Conservation (phyloP, 176 grass and related monocot genomes). For the Ensete glaucum region DNA sequence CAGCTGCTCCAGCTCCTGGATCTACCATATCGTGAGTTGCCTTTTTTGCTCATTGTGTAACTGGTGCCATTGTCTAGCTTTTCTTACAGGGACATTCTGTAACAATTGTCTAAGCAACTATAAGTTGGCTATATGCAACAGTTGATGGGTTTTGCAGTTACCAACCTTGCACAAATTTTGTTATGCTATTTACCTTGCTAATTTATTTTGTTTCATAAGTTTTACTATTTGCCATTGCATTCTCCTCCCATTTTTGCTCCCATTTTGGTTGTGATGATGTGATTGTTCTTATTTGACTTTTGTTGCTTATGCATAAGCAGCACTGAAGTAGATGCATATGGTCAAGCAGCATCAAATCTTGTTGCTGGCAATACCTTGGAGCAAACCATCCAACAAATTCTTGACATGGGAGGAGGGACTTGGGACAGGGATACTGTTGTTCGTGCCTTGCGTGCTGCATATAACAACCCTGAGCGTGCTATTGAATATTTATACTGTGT, state of each 20-base stretch:
- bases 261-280: not conserved
- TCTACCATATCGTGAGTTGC: slow-evolving; percentile 44
- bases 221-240: not conserved
- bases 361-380: slow-evolving; percentile 64
- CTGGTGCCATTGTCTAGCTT: not conserved
- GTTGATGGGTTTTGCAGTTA: not conserved
- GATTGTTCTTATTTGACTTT: too few relatives aligned
- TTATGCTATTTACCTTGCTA: too few relatives aligned
- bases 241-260: not conserved
- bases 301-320: slow-evolving; percentile 23
- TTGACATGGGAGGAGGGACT: slow-evolving; percentile 84
- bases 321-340: slow-evolving; percentile 52
- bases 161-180: not conserved
- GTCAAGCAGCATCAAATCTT: slow-evolving; percentile 68
- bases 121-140: not conserved
- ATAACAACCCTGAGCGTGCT: slow-evolving; percentile 84
- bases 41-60: not conserved
- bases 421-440: slow-evolving; percentile 83
- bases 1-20: slow-evolving; percentile 45
- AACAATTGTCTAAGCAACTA: not conserved
- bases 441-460: slow-evolving; percentile 70
- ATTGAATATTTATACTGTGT: slow-evolving; percentile 93
- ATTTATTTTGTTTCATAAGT: too few relatives aligned
- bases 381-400: slow-evolving; percentile 60
- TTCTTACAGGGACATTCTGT: not conserved